Conservation (phyloP, 2,329 filamentous ascomycete genomes). For the Cucurbitaria berberidis region DNA sequence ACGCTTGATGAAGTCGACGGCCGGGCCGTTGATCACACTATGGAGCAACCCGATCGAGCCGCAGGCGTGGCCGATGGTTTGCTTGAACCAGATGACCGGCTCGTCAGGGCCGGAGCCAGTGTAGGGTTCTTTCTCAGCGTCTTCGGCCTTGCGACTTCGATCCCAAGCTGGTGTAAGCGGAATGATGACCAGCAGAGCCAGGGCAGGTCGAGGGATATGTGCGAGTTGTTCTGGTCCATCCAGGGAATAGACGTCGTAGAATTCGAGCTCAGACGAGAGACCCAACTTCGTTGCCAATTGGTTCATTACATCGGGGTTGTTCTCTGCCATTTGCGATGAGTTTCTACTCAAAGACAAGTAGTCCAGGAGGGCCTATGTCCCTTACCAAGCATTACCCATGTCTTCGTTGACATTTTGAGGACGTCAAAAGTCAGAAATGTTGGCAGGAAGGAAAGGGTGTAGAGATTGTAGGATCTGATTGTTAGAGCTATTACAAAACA, state of each 20-base stretch:
- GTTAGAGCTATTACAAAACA: too few relatives aligned
- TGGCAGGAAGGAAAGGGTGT: conserved; percentile 9
- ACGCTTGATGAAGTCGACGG: conserved; percentile 47
- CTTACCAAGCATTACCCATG: conserved; percentile 29
- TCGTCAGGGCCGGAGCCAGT: conserved; percentile 53
- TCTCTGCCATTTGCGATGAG: conserved; percentile 47
- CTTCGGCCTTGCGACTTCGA: conserved; percentile 48
- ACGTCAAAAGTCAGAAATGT: conserved; percentile 10
- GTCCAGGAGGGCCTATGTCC: conserved; percentile 8
- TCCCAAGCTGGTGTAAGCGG: conserved; percentile 49
- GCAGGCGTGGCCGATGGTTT: conserved; percentile 63
- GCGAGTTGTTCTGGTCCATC: conserved; percentile 54
- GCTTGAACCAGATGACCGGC: conserved; percentile 61
- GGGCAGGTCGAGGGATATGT: conserved; percentile 56
- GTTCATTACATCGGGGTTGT: conserved; percentile 60
- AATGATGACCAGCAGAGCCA: conserved; percentile 58
- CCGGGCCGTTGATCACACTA: conserved; percentile 55
- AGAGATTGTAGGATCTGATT: background rate
- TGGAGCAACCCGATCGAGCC: conserved; percentile 62
- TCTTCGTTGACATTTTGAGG: conserved; percentile 6
- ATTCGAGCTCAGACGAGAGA: conserved; percentile 52
- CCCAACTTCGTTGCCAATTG: conserved; percentile 55
- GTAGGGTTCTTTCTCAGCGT: conserved; percentile 49
- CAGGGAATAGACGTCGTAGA: conserved; percentile 59
- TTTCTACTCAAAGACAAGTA: conserved; percentile 14